phyloP scores from a whole-genome alignment of 208 protist species.

The Crithidia acanthocephali region DNA sequence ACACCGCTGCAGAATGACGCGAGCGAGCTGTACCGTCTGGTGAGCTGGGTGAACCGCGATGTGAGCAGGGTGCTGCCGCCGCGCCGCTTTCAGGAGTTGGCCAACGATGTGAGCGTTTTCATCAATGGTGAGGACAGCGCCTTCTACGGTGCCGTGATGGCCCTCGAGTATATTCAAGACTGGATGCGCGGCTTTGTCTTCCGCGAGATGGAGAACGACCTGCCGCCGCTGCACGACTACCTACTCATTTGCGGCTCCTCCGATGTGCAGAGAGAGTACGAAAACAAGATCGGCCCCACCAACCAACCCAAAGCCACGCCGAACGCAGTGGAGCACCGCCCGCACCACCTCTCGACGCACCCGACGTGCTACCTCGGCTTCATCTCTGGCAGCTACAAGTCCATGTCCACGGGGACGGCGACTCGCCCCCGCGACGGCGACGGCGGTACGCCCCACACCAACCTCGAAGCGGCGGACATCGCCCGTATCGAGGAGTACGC shows the following conservation, averaged over 20 bases:
- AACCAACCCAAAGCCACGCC: constrained; percentile 24
- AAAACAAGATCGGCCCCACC: constrained; percentile 19
- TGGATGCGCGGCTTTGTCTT: constrained; percentile 91
- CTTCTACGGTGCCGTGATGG: constrained; percentile 53
- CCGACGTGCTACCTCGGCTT: constrained; percentile 84
- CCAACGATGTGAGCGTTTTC: constrained; percentile 69
- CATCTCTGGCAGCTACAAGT: constrained; percentile 60
- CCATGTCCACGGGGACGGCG: constrained; percentile 31
- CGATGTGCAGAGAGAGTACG: constrained; percentile 43
- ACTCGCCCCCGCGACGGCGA: not conserved
- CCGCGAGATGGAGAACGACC: constrained; percentile 75
- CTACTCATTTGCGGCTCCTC: constrained; percentile 81
- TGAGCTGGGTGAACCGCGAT: constrained; percentile 75
- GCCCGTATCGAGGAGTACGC: constrained; percentile 46
- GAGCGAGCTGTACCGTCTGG: constrained; percentile 82
- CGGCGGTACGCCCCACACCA: not conserved
- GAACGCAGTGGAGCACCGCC: constrained; percentile 67
- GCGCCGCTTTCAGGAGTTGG: constrained; percentile 58
- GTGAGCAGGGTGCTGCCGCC: constrained; percentile 57
- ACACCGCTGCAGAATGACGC: constrained; percentile 92
- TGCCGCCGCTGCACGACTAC: constrained; percentile 88
- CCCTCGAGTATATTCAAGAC: constrained; percentile 81
- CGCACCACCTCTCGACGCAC: constrained; percentile 81
- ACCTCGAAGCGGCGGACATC: constrained; percentile 42
- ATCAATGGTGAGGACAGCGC: constrained; percentile 69